Percentiles rank a stretch among this genome's conserved stretches.
These are phyloP conservation scores for Amanita rubescens DNA, from an alignment of 768 basidiomycete genomes.

Conservation along the genomic window DNA sequence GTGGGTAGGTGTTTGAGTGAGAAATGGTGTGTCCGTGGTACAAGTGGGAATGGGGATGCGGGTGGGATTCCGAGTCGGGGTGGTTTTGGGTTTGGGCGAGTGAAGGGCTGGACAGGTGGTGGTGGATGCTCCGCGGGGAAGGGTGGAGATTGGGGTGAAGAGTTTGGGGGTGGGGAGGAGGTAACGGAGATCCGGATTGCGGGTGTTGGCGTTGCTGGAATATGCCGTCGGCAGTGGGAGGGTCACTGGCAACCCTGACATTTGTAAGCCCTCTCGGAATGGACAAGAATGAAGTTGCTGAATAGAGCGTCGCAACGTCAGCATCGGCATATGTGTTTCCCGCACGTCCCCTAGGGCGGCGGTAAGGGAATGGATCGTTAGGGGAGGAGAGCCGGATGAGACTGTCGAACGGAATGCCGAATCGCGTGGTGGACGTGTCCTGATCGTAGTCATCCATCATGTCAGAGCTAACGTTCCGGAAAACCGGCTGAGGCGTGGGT, in stretches of 20 bases:
- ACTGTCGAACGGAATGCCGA: conserved; percentile 64
- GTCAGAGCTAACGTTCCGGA: conserved; percentile 7
- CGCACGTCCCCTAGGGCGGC: conserved; percentile 5
- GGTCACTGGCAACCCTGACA: conserved; percentile 6
- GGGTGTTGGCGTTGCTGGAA: conserved; percentile 14
- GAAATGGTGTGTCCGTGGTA: conserved; percentile 11
- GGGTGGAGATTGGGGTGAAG: not conserved
- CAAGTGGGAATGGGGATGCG: not conserved
- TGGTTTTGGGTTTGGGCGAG: conserved; percentile 14
- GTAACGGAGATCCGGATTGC: not conserved
- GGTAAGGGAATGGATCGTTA: conserved; percentile 50
- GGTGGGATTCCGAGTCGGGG: not conserved
- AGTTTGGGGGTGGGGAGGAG: not conserved
- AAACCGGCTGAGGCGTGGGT: not conserved
- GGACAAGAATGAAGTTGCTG: conserved; percentile 75
- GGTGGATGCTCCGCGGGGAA: conserved; percentile 10
- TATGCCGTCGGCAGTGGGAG: conserved; percentile 28
- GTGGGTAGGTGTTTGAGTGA: conserved; percentile 17
- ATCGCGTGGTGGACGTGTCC: conserved; percentile 24
- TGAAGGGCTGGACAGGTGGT: not conserved
- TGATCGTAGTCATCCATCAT: conserved; percentile 8
- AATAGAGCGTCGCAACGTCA: conserved; percentile 81
- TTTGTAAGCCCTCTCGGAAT: conserved; percentile 37
- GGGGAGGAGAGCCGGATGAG: conserved; percentile 64
- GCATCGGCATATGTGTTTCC: conserved; percentile 47